Conservation (phyloP, 2,329 filamentous ascomycete species). For the Simplicillium aogashimaense region DNA sequence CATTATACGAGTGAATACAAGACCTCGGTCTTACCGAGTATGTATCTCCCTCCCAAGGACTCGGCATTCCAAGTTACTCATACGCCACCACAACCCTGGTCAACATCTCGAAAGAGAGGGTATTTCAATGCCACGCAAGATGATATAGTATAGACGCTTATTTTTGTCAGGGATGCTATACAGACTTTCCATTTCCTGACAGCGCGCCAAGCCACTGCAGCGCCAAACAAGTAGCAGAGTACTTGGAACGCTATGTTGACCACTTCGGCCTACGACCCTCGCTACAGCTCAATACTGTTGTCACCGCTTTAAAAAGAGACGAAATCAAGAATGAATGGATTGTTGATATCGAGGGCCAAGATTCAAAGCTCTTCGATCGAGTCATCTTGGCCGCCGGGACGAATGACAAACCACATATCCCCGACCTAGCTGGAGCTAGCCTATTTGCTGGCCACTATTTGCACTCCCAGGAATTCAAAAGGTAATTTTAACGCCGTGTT, state of each 20-base stretch:
- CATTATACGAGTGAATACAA: conserved; percentile 26
- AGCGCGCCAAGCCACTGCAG: conserved; percentile 14
- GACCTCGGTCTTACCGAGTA: conserved; percentile 25
- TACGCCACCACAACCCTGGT: conserved; percentile 14
- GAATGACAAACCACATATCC: conserved; percentile 23
- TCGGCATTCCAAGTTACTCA: conserved; percentile 1
- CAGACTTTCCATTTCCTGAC: conserved; percentile 22
- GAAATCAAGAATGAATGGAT: conserved; percentile 14
- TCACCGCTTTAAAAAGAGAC: conserved; percentile 12
- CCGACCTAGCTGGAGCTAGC: conserved; percentile 22
- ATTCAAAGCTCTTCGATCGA: conserved; percentile 22
- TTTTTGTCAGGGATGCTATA: conserved; percentile 19
- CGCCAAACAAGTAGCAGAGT: conserved; percentile 16
- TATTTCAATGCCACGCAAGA: conserved; percentile 5
- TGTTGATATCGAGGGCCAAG: conserved; percentile 15
- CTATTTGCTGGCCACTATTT: conserved; percentile 26
- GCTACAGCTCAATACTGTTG: conserved; percentile 14
- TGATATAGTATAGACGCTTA: neutral
- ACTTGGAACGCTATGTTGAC: conserved; percentile 20
- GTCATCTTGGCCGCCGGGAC: conserved; percentile 23
- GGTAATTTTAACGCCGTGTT: conserved; percentile 11
- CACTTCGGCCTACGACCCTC: conserved; percentile 18
- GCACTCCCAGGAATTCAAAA: conserved; percentile 26
- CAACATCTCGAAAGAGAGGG: conserved; percentile 21
- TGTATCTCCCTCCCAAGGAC: conserved; percentile 5